Percentiles rank a stretch among this genome's conserved stretches.
Evolutionary conservation across 1,284 basidiomycete genomes (phyloP).

Genomic region (Cutaneotrichosporon spelunceum): DNA sequence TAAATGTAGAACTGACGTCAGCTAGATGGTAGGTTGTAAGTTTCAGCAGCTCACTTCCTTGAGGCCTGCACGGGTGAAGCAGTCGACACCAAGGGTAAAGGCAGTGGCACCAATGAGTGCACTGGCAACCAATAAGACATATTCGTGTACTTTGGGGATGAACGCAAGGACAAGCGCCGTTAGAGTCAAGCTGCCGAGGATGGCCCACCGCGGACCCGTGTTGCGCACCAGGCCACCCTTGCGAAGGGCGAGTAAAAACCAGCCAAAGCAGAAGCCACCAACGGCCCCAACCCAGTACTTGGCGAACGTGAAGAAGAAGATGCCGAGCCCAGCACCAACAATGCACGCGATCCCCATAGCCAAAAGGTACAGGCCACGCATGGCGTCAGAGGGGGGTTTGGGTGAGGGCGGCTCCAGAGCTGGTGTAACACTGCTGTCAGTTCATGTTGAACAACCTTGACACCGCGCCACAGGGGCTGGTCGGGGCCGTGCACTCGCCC

Average conservation of each 20-base stretch:
- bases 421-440: constrained; percentile 38
- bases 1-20: constrained; percentile 77
- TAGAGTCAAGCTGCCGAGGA: constrained; percentile 65
- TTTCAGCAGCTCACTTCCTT: constrained; percentile 62
- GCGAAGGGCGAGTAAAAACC: constrained; percentile 81
- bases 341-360: constrained; percentile 73
- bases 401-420: constrained; percentile 59
- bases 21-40: not conserved
- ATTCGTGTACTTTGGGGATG: constrained; percentile 70
- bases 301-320: constrained; percentile 82
- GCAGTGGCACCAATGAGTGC: constrained; percentile 77
- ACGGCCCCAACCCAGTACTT: constrained; percentile 81
- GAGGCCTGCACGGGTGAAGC: constrained; percentile 81
- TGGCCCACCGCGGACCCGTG: constrained; percentile 73
- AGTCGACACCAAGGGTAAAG: constrained; percentile 88
- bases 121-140: constrained; percentile 74
- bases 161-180: constrained; percentile 63
- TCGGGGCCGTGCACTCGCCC: constrained; percentile 4
- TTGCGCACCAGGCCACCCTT: constrained; percentile 76
- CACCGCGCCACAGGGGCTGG: not conserved
- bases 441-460: not conserved
- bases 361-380: constrained; percentile 86
- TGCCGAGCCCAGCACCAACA: constrained; percentile 75
- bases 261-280: constrained; percentile 80
- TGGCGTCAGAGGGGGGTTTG: constrained; percentile 69